Percentiles rank a stretch among this genome's conserved stretches.
Conservation (phyloP, 2,329 filamentous ascomycete genomes). For the Rutstroemia sp. region DNA sequence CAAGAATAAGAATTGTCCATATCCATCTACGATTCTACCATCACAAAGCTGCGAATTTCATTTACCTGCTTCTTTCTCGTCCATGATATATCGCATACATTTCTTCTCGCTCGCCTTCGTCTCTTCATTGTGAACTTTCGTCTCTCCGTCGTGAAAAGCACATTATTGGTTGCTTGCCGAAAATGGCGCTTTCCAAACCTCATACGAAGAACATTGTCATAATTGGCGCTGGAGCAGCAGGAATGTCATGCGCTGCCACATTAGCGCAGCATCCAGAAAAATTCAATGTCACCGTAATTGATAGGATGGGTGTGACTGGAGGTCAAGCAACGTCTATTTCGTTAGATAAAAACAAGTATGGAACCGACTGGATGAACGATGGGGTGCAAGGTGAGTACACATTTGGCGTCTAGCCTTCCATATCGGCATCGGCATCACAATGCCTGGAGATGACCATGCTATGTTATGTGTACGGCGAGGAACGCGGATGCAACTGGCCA, state of each 20-base stretch:
- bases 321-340: slow-evolving; percentile 55
- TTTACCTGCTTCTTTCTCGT: not conserved
- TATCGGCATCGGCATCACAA: too few relatives aligned
- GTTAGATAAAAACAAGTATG: slow-evolving; percentile 47
- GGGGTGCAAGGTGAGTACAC: slow-evolving; percentile 48
- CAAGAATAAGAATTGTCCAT: too few relatives aligned
- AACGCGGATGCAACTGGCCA: not conserved
- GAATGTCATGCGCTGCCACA: slow-evolving; percentile 56
- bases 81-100: not conserved
- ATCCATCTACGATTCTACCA: not conserved
- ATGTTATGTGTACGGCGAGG: too few relatives aligned
- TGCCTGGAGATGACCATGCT: too few relatives aligned
- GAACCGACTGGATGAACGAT: slow-evolving; percentile 54
- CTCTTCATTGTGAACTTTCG: too few relatives aligned
- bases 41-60: not conserved
- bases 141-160: too few relatives aligned
- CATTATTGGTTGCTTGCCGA: not conserved
- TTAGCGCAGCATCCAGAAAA: slow-evolving; percentile 57
- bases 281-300: slow-evolving; percentile 58
- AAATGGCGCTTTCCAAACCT: not conserved
- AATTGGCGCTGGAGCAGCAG: slow-evolving; percentile 55
- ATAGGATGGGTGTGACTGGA: slow-evolving; percentile 49
- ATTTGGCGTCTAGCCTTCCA: too few relatives aligned
- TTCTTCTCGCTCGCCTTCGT: not conserved
- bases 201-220: slow-evolving; percentile 44